These are phyloP conservation scores for Pyricularia sp. DNA, from an alignment of 2,329 filamentous ascomycete species.

Conservation along the genomic window DNA sequence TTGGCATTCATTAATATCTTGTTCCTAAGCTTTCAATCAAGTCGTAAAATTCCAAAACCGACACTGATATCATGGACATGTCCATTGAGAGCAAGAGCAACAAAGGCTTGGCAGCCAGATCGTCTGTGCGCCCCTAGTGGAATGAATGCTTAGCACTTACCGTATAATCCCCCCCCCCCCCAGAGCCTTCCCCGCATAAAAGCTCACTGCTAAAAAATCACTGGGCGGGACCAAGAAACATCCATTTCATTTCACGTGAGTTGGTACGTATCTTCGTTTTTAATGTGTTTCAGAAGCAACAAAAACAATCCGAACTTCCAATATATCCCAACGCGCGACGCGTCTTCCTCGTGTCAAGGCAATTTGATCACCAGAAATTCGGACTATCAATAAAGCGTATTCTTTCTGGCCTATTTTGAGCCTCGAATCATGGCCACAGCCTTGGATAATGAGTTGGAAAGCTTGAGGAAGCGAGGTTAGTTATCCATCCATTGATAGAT, in stretches of 20 bases:
- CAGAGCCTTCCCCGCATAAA: not conserved
- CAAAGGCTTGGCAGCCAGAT: not conserved
- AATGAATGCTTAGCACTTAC: not conserved
- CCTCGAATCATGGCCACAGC: not conserved
- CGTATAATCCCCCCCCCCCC: too few species aligned
- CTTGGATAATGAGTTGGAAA: constrained; percentile 33
- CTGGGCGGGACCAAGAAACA: not conserved
- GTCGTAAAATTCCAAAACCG: not conserved
- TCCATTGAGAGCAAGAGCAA: not conserved
- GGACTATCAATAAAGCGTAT: not conserved
- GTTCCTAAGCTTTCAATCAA: not conserved
- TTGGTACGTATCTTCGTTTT: not conserved
- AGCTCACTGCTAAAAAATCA: not conserved
- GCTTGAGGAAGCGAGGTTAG: constrained; percentile 32
- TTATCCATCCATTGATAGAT: not conserved
- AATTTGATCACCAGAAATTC: not conserved
- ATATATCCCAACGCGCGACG: not conserved
- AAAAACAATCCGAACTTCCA: not conserved
- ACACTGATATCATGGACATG: not conserved
- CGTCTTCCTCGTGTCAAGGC: not conserved
- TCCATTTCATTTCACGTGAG: not conserved
- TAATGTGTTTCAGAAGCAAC: not conserved
- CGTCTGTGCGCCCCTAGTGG: not conserved
- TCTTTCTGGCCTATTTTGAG: not conserved
- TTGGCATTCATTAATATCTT: not conserved